Conservation (phyloP, 495 filamentous ascomycete species). For the Aspergillus steynii region DNA sequence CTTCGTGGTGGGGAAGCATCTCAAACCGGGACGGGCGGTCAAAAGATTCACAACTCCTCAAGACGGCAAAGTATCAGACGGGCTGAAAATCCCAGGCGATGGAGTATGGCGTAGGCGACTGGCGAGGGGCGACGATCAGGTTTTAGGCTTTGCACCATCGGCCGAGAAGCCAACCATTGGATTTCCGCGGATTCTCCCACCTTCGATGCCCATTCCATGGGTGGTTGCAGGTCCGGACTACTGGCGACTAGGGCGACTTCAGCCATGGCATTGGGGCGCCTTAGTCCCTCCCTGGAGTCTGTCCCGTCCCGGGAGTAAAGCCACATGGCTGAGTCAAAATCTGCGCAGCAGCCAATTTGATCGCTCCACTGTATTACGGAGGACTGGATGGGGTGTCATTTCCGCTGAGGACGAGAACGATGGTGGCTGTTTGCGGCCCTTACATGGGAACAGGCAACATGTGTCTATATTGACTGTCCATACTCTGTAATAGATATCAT, state of each 20-base stretch:
- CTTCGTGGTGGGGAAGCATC: background rate
- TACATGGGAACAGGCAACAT: background rate
- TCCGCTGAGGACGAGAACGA: background rate
- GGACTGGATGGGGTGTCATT: background rate
- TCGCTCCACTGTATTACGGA: conserved; percentile 4
- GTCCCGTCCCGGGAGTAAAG: conserved; percentile 12
- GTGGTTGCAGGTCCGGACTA: background rate
- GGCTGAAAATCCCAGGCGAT: background rate
- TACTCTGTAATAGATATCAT: too few species aligned
- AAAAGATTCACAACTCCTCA: background rate
- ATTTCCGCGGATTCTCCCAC: conserved; percentile 1
- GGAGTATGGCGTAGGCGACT: background rate
- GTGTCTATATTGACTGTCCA: too few species aligned
- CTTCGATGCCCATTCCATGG: background rate
- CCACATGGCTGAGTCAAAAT: conserved; percentile 22
- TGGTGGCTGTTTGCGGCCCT: background rate
- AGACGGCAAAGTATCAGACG: background rate
- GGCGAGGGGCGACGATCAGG: background rate
- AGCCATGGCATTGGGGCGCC: background rate
- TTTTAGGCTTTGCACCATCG: background rate
- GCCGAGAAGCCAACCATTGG: background rate
- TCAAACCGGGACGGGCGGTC: background rate
- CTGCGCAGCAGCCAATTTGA: background rate
- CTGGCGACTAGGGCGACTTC: too few species aligned
- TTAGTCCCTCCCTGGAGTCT: conserved; percentile 11